Conservation (phyloP, 2,329 filamentous ascomycete genomes). For the Coniella vitis region DNA sequence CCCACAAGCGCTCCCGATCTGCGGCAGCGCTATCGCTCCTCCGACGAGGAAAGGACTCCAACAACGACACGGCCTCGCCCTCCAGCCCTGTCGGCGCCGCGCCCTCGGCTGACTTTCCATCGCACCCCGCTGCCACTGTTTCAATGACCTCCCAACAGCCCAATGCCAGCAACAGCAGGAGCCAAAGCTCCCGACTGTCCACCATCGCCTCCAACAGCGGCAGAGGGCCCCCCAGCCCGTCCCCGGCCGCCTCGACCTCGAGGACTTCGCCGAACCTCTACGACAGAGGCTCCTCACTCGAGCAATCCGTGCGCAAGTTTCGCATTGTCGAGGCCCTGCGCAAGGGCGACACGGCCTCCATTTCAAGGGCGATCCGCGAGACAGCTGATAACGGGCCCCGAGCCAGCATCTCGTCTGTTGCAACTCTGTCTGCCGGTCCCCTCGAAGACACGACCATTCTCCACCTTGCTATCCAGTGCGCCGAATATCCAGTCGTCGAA, state of each 20-base stretch:
- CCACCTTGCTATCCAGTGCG: constrained; percentile 91
- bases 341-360: constrained; percentile 83
- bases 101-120: constrained; percentile 27
- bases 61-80: constrained; percentile 36
- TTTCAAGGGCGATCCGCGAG: constrained; percentile 77
- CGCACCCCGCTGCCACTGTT: constrained; percentile 25
- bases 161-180: constrained; percentile 22
- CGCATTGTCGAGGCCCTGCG: constrained; percentile 87
- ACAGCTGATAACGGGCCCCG: constrained; percentile 45
- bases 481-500: constrained; percentile 85
- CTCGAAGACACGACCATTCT: constrained; percentile 83
- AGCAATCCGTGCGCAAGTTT: constrained; percentile 92
- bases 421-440: constrained; percentile 33
- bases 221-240: constrained; percentile 33
- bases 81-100: constrained; percentile 24
- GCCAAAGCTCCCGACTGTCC: constrained; percentile 43
- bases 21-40: constrained; percentile 46
- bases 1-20: constrained; percentile 49
- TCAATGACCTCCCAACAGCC: constrained; percentile 31
- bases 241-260: constrained; percentile 22
- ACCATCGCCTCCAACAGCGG: constrained; percentile 33
- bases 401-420: constrained; percentile 50
- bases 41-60: constrained; percentile 37
- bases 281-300: constrained; percentile 56
- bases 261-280: constrained; percentile 25